These are phyloP conservation scores for Paramecium tetraurelia DNA, from an alignment of 73 alveolate species.

Conservation along the genomic window DNA sequence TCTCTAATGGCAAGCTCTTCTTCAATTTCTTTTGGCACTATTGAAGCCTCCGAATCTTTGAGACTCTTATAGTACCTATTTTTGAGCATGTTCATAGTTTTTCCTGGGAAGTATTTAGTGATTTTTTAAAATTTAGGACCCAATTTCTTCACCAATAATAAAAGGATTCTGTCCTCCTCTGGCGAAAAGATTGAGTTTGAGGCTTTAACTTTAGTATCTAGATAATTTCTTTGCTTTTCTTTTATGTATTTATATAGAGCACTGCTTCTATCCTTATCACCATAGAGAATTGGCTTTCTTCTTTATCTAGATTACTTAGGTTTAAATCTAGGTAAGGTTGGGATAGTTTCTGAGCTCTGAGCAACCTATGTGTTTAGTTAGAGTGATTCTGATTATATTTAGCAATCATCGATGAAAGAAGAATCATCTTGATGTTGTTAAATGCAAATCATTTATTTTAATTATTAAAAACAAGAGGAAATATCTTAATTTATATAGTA, in stretches of 20 bases:
- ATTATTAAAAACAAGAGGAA: background rate
- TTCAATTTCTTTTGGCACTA: background rate
- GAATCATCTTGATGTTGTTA: background rate
- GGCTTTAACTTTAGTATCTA: background rate
- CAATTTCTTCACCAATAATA: background rate
- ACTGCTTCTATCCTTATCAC: conserved; percentile 8
- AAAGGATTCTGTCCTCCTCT: background rate
- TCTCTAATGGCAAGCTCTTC: background rate
- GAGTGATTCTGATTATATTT: background rate
- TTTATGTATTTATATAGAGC: background rate
- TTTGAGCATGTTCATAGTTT: background rate
- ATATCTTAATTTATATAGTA: background rate
- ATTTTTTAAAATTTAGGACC: conserved; percentile 34
- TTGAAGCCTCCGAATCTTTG: background rate
- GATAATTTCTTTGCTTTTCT: background rate
- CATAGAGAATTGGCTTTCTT: conserved; percentile 2
- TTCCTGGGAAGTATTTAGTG: background rate
- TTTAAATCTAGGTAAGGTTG: background rate
- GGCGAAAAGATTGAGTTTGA: background rate
- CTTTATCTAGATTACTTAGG: background rate
- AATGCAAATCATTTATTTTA: background rate
- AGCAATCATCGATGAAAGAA: background rate
- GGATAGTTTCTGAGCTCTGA: background rate
- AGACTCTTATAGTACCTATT: background rate
- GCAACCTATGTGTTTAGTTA: background rate